These are phyloP conservation scores for Alternaria atra DNA, from an alignment of 2,329 filamentous ascomycete genomes.

Conservation along the genomic window DNA sequence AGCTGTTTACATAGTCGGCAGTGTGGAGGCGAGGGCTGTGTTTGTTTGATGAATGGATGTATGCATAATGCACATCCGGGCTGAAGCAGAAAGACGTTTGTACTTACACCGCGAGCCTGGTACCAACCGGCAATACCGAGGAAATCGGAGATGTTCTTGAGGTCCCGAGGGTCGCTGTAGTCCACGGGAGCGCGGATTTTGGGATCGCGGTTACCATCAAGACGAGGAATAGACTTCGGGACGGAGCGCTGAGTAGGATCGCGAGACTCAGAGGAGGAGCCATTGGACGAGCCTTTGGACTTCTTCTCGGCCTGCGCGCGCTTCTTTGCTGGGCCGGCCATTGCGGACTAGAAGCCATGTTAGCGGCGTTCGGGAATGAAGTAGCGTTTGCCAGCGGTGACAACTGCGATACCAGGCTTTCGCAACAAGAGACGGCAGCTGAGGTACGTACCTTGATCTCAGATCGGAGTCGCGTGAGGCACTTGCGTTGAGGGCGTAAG, in stretches of 20 bases:
- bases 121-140: constrained; percentile 48
- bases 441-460: constrained; percentile 24
- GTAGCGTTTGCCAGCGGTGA: neutral
- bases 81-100: constrained; percentile 22
- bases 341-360: constrained; percentile 34
- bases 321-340: constrained; percentile 52
- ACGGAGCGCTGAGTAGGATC: constrained; percentile 37
- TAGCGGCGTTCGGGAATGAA: constrained; percentile 23
- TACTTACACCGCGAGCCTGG: constrained; percentile 50
- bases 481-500: constrained; percentile 7
- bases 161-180: constrained; percentile 37
- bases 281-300: constrained; percentile 34
- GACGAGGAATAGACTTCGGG: constrained; percentile 39
- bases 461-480: constrained; percentile 11
- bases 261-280: constrained; percentile 38
- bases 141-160: constrained; percentile 50
- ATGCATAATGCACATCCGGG: constrained; percentile 18
- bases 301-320: constrained; percentile 43
- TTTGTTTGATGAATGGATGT: constrained; percentile 3
- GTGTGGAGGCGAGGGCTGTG: neutral
- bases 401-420: neutral
- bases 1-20: constrained; percentile 12
- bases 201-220: constrained; percentile 50
- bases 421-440: neutral
- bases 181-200: constrained; percentile 20